Evolutionary conservation across 768 basidiomycete species (phyloP).

Genomic region (Termitomyces sp.): DNA sequence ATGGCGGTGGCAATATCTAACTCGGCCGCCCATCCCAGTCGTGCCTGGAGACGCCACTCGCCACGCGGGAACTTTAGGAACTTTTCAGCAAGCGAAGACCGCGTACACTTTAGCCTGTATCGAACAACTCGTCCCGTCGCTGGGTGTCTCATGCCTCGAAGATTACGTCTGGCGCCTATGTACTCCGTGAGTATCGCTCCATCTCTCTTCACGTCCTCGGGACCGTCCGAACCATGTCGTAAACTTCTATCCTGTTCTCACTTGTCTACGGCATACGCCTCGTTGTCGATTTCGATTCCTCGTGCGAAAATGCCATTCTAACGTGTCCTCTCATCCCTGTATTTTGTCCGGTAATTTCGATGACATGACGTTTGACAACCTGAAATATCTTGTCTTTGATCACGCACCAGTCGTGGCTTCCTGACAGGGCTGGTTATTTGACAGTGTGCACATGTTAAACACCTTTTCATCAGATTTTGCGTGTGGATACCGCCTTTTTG

Average conservation of each 20-base stretch:
- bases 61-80: not conserved
- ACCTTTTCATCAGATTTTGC: not conserved
- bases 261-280: not conserved
- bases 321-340: not conserved
- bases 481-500: not conserved
- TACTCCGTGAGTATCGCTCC: conserved; percentile 46
- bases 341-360: not conserved
- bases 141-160: conserved; percentile 48
- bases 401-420: not conserved
- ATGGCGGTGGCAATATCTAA: not conserved
- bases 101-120: conserved; percentile 70
- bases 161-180: conserved; percentile 54
- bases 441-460: not conserved
- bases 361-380: not conserved
- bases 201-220: conserved; percentile 4
- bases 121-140: conserved; percentile 68
- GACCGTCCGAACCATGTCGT: not conserved
- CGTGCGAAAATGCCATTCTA: not conserved
- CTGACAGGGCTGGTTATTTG: not conserved
- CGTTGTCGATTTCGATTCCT: not conserved
- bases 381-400: not conserved
- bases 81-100: conserved; percentile 30
- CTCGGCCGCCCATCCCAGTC: conserved; percentile 2
- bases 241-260: not conserved
- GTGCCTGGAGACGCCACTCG: not conserved